Conservation (phyloP, 2,329 filamentous ascomycete genomes). For the Magnaporthiopsis poae region DNA sequence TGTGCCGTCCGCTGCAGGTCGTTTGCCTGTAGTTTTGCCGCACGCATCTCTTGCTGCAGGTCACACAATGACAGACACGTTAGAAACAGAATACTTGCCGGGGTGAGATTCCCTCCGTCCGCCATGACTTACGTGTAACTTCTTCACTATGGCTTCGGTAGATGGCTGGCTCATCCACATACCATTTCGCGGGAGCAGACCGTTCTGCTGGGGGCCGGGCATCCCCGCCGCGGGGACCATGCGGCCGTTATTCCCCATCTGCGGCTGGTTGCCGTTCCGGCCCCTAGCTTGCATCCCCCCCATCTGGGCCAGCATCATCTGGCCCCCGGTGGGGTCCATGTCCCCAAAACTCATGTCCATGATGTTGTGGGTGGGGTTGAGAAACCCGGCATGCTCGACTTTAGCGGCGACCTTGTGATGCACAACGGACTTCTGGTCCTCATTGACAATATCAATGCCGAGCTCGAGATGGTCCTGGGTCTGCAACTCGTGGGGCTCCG, state of each 20-base stretch:
- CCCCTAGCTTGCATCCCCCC: slow-evolving; percentile 61
- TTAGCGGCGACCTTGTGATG: slow-evolving; percentile 97
- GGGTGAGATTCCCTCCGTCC: slow-evolving; percentile 9
- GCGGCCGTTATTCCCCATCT: slow-evolving; percentile 51
- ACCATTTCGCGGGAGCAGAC: slow-evolving; percentile 63
- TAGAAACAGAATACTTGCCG: slow-evolving; percentile 11
- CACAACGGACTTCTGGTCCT: slow-evolving; percentile 96
- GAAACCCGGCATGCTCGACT: slow-evolving; percentile 86
- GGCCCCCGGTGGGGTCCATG: slow-evolving; percentile 68
- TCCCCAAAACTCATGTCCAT: slow-evolving; percentile 88
- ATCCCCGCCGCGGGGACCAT: slow-evolving; percentile 44
- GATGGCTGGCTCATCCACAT: slow-evolving; percentile 84
- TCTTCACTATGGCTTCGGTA: slow-evolving; percentile 89
- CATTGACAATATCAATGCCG: slow-evolving; percentile 95
- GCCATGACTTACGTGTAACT: slow-evolving; percentile 56
- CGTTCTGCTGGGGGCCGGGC: slow-evolving; percentile 39
- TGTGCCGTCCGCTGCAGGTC: slow-evolving; percentile 75
- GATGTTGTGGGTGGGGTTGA: slow-evolving; percentile 63
- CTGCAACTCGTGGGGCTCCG: slow-evolving; percentile 85
- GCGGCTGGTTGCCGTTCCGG: slow-evolving; percentile 58
- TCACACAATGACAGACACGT: too few relatives aligned
- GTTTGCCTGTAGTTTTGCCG: slow-evolving; percentile 75
- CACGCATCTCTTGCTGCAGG: slow-evolving; percentile 73
- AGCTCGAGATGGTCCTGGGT: slow-evolving; percentile 87
- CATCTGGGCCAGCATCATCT: slow-evolving; percentile 56